Evolutionary conservation across 2,329 filamentous ascomycete genomes (phyloP).

Genomic region (Pseudocercospora vitis): DNA sequence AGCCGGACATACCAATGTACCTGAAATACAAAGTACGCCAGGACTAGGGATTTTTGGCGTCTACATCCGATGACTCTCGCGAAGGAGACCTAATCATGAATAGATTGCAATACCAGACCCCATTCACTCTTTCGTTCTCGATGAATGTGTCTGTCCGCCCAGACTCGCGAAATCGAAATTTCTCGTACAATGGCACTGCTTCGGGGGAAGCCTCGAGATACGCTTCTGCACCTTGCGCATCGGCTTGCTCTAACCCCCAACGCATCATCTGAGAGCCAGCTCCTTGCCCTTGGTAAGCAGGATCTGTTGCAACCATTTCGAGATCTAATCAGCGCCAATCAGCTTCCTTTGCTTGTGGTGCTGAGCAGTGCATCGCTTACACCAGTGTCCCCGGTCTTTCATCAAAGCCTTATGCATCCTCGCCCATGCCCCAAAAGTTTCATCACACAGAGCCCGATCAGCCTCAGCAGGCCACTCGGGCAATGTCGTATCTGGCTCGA

Average conservation of each 20-base stretch:
- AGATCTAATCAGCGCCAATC: slow-evolving; percentile 26
- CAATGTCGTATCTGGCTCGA: slow-evolving; percentile 20
- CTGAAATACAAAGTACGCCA: slow-evolving; percentile 43
- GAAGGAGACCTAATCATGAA: slow-evolving; percentile 30
- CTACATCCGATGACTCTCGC: background rate
- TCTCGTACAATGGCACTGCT: slow-evolving; percentile 42
- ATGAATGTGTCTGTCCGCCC: slow-evolving; percentile 30
- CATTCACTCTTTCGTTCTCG: slow-evolving; percentile 27
- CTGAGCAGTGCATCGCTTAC: slow-evolving; percentile 24
- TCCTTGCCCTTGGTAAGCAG: slow-evolving; percentile 42
- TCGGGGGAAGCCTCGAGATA: slow-evolving; percentile 43
- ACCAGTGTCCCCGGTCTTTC: slow-evolving; percentile 33
- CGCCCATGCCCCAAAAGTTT: slow-evolving; percentile 34
- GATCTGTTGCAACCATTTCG: slow-evolving; percentile 39
- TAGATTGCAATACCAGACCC: slow-evolving; percentile 29
- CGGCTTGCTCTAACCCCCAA: slow-evolving; percentile 42
- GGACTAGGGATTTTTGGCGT: slow-evolving; percentile 8
- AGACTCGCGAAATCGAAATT: slow-evolving; percentile 37
- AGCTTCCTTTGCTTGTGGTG: background rate
- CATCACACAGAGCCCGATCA: slow-evolving; percentile 26
- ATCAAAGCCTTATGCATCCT: slow-evolving; percentile 27
- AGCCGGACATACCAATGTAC: slow-evolving; percentile 40
- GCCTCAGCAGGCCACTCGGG: slow-evolving; percentile 33
- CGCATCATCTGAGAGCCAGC: slow-evolving; percentile 41
- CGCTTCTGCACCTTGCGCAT: slow-evolving; percentile 36